Base-by-base conservation (phyloP, 495 filamentous ascomycete species). In the Penicillium macrosclerotiorum region DNA sequence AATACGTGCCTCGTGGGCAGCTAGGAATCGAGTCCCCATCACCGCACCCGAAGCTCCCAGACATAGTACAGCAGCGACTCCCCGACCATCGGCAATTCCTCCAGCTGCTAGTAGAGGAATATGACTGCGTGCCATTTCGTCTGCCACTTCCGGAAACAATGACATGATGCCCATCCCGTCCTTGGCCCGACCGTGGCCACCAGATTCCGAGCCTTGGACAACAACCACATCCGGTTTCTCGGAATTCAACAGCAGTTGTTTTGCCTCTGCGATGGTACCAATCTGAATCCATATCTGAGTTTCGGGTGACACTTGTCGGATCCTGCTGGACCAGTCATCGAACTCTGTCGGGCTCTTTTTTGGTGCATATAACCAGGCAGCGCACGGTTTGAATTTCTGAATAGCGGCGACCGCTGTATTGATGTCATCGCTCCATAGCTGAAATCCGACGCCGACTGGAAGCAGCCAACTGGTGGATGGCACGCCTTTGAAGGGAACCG, bases 361-460 rank as follows among this genome's bases (percentile, higher is more conserved):
- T 1, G 85, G 80, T 0, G 85, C 85, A 47, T 81, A 90, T 7
- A 92, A 65, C 88, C 88, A 92, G 9, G 72, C 76, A 1, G 85
- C 88, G 16, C 73, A 75, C 0, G 88, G 88, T 8, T 65, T 71
- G 55, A 72, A 72, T 11, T 65, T 57, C 23, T 60, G 41, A 9
- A 84, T 66, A 0, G 68, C 57, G 0, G 64, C 32, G 11, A 77
- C 47, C 1, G 79, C 74, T 7, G 53, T 42, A 0, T 68, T 44
- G 9, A 85, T 54, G 37, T 73, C 56, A 32, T 74, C 72, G 25
- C 68, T 72, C 80, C 78, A 85, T 32, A 73, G 59, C 30, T 81
- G 76, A 54, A 85, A 81, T 20, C 85, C 85, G 3, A 87, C 62
- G 17, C 82, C 84, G 14, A 86, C 57, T 3, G 83, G 80, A 12